phyloP scores from a whole-genome alignment of 257 asterid genomes.

The Solanum medicagineum region DNA sequence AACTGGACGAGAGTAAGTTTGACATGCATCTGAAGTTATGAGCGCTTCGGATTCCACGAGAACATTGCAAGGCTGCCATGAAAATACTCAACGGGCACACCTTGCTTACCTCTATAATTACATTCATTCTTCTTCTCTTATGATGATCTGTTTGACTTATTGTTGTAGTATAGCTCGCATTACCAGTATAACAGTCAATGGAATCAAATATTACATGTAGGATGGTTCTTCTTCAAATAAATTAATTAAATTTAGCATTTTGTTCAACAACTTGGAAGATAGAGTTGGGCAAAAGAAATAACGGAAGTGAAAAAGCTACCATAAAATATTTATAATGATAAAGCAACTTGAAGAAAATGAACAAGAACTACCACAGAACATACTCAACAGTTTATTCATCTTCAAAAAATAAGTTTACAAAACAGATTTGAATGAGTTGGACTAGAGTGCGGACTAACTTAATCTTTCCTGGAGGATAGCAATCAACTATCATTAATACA shows the following conservation, averaged over 20 bases:
- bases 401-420: background rate
- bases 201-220: background rate
- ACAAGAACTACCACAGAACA: background rate
- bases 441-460: background rate
- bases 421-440: background rate
- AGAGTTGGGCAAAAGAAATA: too few species aligned
- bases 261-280: background rate
- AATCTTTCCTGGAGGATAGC: background rate
- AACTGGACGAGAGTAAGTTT: constrained; percentile 48
- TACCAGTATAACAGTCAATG: background rate
- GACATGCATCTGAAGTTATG: constrained; percentile 45
- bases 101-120: background rate
- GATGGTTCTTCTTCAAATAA: too few species aligned
- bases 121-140: background rate
- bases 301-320: background rate
- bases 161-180: background rate
- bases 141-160: background rate
- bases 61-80: constrained; percentile 72
- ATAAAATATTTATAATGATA: background rate
- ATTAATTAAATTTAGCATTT: background rate
- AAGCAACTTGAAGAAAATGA: background rate
- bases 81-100: constrained; percentile 63
- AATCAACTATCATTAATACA: background rate
- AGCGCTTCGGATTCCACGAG: constrained; percentile 76
- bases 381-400: background rate